These are phyloP conservation scores for Pleurotus sapidus DNA, from an alignment of 768 basidiomycete species.

Conservation along the genomic window DNA sequence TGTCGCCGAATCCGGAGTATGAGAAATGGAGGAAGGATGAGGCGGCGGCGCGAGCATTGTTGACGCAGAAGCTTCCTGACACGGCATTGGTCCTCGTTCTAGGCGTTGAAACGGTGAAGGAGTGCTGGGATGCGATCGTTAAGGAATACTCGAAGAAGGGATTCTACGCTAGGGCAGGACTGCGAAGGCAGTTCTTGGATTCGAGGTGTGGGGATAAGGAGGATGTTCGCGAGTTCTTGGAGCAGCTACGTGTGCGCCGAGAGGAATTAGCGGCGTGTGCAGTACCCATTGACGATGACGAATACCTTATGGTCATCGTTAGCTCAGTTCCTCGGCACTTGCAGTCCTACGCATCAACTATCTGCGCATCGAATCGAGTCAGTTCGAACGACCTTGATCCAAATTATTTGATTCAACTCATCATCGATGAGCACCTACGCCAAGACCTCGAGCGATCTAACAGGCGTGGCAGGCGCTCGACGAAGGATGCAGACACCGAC, in stretches of 20 bases:
- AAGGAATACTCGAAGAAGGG: background rate
- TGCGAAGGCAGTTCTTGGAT: background rate
- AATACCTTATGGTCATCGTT: conserved; percentile 8
- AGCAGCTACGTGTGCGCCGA: background rate
- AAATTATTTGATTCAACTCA: background rate
- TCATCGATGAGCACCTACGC: background rate
- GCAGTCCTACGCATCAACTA: background rate
- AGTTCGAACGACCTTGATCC: too few species aligned
- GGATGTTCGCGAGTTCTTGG: conserved; percentile 12
- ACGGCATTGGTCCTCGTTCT: background rate
- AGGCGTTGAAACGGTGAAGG: background rate
- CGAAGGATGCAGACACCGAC: background rate
- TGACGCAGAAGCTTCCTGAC: background rate
- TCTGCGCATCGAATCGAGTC: too few species aligned
- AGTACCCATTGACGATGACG: background rate
- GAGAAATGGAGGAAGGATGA: background rate
- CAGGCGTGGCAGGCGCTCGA: too few species aligned
- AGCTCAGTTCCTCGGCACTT: background rate
- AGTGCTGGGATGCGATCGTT: background rate
- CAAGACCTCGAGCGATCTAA: background rate
- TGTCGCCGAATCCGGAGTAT: background rate
- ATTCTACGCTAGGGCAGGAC: background rate
- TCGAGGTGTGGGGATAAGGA: background rate
- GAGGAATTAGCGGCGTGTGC: background rate
- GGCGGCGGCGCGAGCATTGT: background rate